Evolutionary conservation across 495 filamentous ascomycete genomes (phyloP).

Genomic region (Hapsidospora chrysogenum): DNA sequence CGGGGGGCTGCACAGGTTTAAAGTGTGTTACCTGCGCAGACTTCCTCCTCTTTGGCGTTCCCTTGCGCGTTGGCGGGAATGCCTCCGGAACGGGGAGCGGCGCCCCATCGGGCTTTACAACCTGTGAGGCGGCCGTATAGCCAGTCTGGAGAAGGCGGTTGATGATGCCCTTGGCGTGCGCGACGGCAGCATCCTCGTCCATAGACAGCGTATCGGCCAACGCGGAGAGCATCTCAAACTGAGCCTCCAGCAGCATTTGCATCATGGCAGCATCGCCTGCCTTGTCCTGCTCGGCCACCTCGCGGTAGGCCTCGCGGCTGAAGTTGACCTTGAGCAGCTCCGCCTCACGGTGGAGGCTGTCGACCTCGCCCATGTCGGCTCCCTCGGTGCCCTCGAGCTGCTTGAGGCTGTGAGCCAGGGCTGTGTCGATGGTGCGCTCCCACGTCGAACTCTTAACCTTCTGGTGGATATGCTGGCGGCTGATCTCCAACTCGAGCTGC

Average conservation of each 20-base stretch:
- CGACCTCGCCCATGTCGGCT: constrained; percentile 51
- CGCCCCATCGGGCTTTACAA: constrained; percentile 78
- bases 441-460: constrained; percentile 62
- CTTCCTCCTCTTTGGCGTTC: constrained; percentile 48
- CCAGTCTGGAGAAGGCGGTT: constrained; percentile 62
- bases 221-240: constrained; percentile 77
- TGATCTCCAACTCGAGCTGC: constrained; percentile 71
- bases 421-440: constrained; percentile 72
- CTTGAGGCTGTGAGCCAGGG: constrained; percentile 66
- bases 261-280: constrained; percentile 57
- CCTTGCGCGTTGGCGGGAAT: constrained; percentile 49
- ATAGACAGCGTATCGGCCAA: constrained; percentile 67
- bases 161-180: constrained; percentile 65
- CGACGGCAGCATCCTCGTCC: constrained; percentile 65
- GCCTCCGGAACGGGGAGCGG: constrained; percentile 38
- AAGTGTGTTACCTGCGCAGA: constrained; percentile 4
- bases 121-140: constrained; percentile 51
- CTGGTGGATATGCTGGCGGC: constrained; percentile 79
- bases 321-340: constrained; percentile 68
- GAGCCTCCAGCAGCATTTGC: constrained; percentile 70
- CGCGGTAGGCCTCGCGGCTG: constrained; percentile 62
- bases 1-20: constrained; percentile 19
- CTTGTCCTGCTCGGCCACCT: constrained; percentile 74
- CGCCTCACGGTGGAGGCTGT: constrained; percentile 60
- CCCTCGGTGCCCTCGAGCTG: constrained; percentile 64